Conservation (phyloP, 1,284 basidiomycete species). For the Apiotrichum montevideense region DNA sequence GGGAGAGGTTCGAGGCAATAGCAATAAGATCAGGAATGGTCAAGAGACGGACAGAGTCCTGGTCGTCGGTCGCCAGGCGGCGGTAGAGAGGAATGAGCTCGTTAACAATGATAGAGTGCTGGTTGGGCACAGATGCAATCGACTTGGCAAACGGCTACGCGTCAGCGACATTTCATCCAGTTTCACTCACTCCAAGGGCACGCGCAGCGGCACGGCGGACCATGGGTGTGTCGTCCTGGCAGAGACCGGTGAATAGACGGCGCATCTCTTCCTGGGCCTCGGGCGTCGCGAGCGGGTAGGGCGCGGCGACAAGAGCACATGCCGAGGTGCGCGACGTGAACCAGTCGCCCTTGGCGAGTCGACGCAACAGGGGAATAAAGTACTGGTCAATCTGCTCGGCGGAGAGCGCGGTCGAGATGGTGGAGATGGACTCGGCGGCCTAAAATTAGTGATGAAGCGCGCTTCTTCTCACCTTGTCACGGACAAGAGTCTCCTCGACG, state of each 20-base stretch:
- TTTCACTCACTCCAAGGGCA: conserved; percentile 75
- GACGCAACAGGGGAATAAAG: conserved; percentile 85
- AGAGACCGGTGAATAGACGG: conserved; percentile 74
- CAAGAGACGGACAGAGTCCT: conserved; percentile 93
- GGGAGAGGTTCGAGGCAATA: conserved; percentile 75
- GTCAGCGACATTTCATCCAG: not conserved
- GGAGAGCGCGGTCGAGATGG: conserved; percentile 74
- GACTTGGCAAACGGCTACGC: conserved; percentile 68
- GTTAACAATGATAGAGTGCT: conserved; percentile 63
- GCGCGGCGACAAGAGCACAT: conserved; percentile 88
- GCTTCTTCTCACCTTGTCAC: conserved; percentile 73
- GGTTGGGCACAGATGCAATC: conserved; percentile 54
- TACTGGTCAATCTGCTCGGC: conserved; percentile 78
- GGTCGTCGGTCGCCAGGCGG: conserved; percentile 91
- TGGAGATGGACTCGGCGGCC: conserved; percentile 95
- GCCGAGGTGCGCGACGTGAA: conserved; percentile 98
- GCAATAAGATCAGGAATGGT: conserved; percentile 96
- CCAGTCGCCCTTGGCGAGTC: conserved; percentile 93
- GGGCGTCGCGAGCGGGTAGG: conserved; percentile 72
- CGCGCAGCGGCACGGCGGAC: conserved; percentile 94
- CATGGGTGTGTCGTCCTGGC: conserved; percentile 97
- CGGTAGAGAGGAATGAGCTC: conserved; percentile 92
- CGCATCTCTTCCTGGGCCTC: conserved; percentile 81
- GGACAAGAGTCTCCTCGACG: conserved; percentile 95
- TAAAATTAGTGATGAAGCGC: conserved; percentile 37